phyloP scores from a whole-genome alignment of 2,329 filamentous ascomycete species.

The Aspergillus neotritici region DNA sequence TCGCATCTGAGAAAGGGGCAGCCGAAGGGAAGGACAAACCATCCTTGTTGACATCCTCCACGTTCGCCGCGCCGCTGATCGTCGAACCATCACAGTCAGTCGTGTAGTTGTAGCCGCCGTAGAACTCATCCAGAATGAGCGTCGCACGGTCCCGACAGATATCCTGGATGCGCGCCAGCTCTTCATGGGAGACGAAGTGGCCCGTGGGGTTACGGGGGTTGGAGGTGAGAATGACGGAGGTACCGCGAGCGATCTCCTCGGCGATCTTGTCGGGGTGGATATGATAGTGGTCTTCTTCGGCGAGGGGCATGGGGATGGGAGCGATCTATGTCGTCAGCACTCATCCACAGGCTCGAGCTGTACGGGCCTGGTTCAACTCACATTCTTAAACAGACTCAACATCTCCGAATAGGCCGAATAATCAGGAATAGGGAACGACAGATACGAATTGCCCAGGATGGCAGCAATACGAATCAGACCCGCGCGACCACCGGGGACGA shows the following conservation, averaged over 20 bases:
- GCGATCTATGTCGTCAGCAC: slow-evolving; percentile 57
- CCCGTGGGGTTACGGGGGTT: slow-evolving; percentile 95
- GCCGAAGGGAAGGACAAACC: slow-evolving; percentile 23
- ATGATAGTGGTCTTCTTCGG: slow-evolving; percentile 81
- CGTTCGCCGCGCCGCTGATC: slow-evolving; percentile 82
- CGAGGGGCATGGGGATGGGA: slow-evolving; percentile 77
- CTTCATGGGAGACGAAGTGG: slow-evolving; percentile 75
- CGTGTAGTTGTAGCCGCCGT: slow-evolving; percentile 93
- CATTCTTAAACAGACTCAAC: slow-evolving; percentile 87
- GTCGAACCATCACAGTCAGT: slow-evolving; percentile 84
- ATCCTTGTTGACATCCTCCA: slow-evolving; percentile 82
- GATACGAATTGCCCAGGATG: slow-evolving; percentile 83
- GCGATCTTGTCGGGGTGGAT: slow-evolving; percentile 91
- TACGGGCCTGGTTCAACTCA: slow-evolving; percentile 15
- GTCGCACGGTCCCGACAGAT: slow-evolving; percentile 87
- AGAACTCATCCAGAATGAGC: slow-evolving; percentile 94
- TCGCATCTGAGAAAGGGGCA: not conserved
- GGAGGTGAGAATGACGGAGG: slow-evolving; percentile 83
- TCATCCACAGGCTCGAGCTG: not conserved
- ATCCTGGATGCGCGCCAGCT: slow-evolving; percentile 85
- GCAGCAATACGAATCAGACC: slow-evolving; percentile 92
- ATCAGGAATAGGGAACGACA: slow-evolving; percentile 90
- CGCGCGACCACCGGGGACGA: slow-evolving; percentile 87
- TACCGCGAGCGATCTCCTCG: slow-evolving; percentile 81
- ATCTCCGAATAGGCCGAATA: slow-evolving; percentile 98